These are phyloP conservation scores for Geotrichum carabidarum DNA, from an alignment of 1,139 yeast genomes.

Conservation along the genomic window DNA sequence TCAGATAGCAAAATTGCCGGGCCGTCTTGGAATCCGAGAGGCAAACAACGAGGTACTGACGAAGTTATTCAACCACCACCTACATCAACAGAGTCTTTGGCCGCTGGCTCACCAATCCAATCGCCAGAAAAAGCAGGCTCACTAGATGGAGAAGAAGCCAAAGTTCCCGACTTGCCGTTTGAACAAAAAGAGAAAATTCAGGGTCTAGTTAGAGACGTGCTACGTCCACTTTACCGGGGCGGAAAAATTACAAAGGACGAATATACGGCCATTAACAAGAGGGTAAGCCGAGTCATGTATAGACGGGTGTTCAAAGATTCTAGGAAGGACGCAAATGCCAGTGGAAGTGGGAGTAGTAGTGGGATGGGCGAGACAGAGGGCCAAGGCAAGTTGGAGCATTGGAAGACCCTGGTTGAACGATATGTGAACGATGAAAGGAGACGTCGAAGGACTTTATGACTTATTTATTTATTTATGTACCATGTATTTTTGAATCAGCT, in stretches of 20 bases:
- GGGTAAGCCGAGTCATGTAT: conserved; percentile 43
- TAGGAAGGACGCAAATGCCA: background rate
- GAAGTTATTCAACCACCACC: too few relatives aligned
- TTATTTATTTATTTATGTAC: background rate
- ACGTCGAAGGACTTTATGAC: background rate
- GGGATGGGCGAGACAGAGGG: background rate
- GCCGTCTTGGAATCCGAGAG: too few relatives aligned
- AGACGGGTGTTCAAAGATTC: conserved; percentile 28
- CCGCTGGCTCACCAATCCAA: too few relatives aligned
- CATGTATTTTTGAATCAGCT: too few relatives aligned
- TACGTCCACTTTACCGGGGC: conserved; percentile 48
- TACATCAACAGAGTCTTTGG: too few relatives aligned
- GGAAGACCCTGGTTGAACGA: conserved; percentile 10
- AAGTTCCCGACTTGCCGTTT: conserved; percentile 33
- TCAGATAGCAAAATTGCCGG: background rate
- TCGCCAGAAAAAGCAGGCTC: too few relatives aligned
- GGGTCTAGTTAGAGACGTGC: conserved; percentile 46
- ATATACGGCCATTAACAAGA: conserved; percentile 45
- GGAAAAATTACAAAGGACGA: conserved; percentile 41
- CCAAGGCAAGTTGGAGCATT: conserved; percentile 3
- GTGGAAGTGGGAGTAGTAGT: background rate
- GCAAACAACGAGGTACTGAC: too few relatives aligned
- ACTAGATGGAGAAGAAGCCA: background rate
- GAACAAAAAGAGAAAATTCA: conserved; percentile 51
- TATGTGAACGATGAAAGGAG: conserved; percentile 11